Base-by-base conservation (phyloP, 345 rosid species). In the Chamaenerion angustifolium region DNA sequence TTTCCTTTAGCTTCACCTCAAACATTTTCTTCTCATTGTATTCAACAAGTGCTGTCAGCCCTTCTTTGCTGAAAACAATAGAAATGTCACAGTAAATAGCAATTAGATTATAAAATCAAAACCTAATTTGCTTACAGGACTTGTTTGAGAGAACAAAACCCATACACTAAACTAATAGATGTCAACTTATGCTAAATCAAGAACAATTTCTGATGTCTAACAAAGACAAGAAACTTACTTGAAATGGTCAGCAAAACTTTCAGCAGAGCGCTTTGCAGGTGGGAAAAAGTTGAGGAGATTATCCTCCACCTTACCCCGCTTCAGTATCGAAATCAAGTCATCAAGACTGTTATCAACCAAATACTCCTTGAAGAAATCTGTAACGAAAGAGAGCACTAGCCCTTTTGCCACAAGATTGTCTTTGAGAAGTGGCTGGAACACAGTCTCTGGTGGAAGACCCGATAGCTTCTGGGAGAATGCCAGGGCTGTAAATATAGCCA, bases 351-450 rank as follows among this genome's bases (percentile, higher is more conserved):
- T 93, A 69, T 82, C 99, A 62, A 88, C 82, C 72, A 88, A 79
- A 68, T 93, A 93, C 60, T 79, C 97, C 74, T 83, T 93, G 70
- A 88, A 93, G 78, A 93, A 93, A 75, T 88, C 94, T 6, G 99
- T 93, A 25, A 85, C 71, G 45, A 93, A 93, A 6, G 92, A 56
- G 58, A 93, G 97, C 53, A 93, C 99, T 77, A 93, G 69, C 86
- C 99, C 99, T 69, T 93, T 93, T 65, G 79, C 85, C 62, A 88
- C 95, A 55, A 93, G 99, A 71, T 93, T 88, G 68, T 88, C 99
- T 80, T 93, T 93, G 43, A 93, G 92, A 72, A 88, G 60, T 42
- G 97, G 97, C 74, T 88, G 95, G 73, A 93, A 83, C 53, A 93
- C 99, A 18, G 94, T 85, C 78, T 93, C 99, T 0, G 95, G 92